Base-by-base conservation (phyloP, 768 basidiomycete species). In the Naganishia kalamii region DNA sequence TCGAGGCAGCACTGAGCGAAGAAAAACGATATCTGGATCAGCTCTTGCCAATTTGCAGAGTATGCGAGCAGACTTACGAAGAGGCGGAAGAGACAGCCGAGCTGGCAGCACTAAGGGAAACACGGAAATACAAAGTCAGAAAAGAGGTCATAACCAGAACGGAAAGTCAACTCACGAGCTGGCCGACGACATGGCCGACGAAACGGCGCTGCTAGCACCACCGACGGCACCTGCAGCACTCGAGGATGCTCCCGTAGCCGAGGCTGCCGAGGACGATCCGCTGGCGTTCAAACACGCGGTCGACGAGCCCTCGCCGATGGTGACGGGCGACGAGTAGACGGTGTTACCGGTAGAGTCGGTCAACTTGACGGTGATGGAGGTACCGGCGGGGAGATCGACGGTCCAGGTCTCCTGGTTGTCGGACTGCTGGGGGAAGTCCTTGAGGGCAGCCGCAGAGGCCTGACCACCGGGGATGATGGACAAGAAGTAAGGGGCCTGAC, bases 331-430 rank as follows among this genome's bases (percentile, higher is more conserved):
- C 15, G 72, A 72, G 72, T 77, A 77, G 52, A 63, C 62, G 59
- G 69, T 69, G 62, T 63, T 60, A 67, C 90, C 90, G 30, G 79
- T 83, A 62, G 63, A 75, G 72, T 92, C 54, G 73, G 82, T 83
- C 67, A 92, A 66, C 32, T 35, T 35, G 41, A 35, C 17, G 17
- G n/a, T 3, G 30, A 13, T 17, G 13, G 32, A 76, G 80, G 63
- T 49, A 84, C 87, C 80, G 19, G 79, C 68, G 1, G 81, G 49
- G 37, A 82, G 70, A 79, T 86, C 85, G 59, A 81, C 82, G 1
- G 27, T 61, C 88, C 88, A 90, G 25, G 83, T 84, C 66, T 82
- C 57, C 4, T 79, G 77, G 27, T 76, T 84, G 15, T 74, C 73
- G 7, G 69, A 75, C 43, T 80, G 32, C 49, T 59, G 25, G 41